These are phyloP conservation scores for Aegilops longissima DNA, from an alignment of 176 grass and related monocot genomes.

Conservation along the genomic window DNA sequence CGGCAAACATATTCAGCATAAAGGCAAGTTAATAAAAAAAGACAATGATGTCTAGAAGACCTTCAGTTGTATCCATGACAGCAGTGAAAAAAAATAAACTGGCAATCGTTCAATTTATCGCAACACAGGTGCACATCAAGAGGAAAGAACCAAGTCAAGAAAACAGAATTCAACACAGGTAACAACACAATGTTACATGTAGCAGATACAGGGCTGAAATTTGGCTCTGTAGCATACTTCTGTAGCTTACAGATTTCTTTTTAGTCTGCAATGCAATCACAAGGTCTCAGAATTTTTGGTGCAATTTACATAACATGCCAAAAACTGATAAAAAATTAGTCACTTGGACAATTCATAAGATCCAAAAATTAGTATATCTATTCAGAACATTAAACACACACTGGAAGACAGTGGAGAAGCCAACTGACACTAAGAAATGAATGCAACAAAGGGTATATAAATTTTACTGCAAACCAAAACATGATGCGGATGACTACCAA, in stretches of 20 bases:
- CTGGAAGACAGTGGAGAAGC: neutral
- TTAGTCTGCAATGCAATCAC: neutral
- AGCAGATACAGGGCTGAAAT: neutral
- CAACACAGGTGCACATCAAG: neutral
- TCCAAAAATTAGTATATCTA: neutral
- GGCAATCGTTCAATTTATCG: neutral
- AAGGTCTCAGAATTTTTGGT: neutral
- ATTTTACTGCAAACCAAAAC: conserved; percentile 8
- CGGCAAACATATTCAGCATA: conserved; percentile 5
- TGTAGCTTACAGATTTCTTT: neutral
- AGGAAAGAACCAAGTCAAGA: neutral
- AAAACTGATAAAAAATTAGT: neutral
- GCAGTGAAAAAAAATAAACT: neutral
- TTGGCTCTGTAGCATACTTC: neutral
- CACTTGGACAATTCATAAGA: neutral
- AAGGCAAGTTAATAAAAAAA: conserved; percentile 8
- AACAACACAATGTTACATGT: neutral
- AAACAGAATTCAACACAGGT: neutral
- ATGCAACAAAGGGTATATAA: conserved; percentile 17
- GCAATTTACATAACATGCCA: neutral
- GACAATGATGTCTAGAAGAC: neutral
- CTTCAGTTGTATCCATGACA: neutral
- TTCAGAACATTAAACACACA: conserved; percentile 8
- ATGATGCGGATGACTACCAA: neutral
- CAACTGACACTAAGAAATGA: neutral